Evolutionary conservation across 169 alveolate species (phyloP).

Genomic region (Cystoisospora suis): DNA sequence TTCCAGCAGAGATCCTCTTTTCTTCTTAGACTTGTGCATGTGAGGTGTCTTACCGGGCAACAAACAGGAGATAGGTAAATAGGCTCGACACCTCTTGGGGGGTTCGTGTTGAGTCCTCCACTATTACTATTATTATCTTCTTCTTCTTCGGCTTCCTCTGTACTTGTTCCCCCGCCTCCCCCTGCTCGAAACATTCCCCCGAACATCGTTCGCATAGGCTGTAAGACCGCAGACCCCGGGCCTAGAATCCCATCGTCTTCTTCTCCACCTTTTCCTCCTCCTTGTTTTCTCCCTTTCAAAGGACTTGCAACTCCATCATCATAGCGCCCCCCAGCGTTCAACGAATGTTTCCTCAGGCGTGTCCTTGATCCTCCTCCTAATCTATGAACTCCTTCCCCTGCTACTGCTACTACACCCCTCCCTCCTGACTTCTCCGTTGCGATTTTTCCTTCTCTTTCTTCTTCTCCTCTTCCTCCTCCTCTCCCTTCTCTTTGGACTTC

Average conservation of each 20-base stretch:
- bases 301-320: not conserved
- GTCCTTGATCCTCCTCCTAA: not conserved
- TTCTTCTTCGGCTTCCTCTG: not conserved
- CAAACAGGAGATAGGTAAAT: not conserved
- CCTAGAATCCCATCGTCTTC: not conserved
- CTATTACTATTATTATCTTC: not conserved
- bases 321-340: not conserved
- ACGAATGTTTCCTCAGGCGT: not conserved
- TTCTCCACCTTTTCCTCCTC: not conserved
- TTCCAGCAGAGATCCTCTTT: too few species aligned
- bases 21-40: too few species aligned
- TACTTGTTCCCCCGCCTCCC: not conserved
- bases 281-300: not conserved
- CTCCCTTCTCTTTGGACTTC: not conserved
- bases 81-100: not conserved
- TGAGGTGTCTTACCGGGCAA: not conserved
- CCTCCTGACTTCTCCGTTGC: too few species aligned
- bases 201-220: slow-evolving; percentile 10
- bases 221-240: not conserved
- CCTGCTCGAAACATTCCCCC: not conserved
- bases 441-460: too few species aligned
- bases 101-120: too few species aligned
- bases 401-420: not conserved
- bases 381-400: not conserved
- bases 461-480: not conserved